Base-by-base conservation (phyloP, 2,329 filamentous ascomycete species). In the Talaromyces sp. region DNA sequence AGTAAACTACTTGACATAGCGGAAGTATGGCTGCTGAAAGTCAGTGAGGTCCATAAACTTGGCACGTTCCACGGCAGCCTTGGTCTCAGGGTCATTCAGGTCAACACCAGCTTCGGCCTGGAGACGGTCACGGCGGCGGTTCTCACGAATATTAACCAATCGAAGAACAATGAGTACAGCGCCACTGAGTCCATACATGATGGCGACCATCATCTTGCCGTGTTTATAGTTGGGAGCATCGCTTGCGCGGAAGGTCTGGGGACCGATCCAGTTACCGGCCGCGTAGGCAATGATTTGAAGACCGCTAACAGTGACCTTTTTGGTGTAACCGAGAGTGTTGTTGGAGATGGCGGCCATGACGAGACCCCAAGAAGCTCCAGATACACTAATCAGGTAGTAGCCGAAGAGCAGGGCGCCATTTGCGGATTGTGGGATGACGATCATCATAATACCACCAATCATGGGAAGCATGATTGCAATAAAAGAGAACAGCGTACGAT, bases 241-340 rank as follows among this genome's bases (percentile, higher is more conserved):
- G 10, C 65, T 64, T 13, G 69, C 63, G 19, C 68, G 67, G 63
- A 76, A 77, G 0, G 73, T 75, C 58, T 76, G 73, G 4, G 75
- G 74, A 1, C 74, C 74, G 27, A 77, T 74, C n/a, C 75, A 64
- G 60, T 76, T 77, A 1, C 73, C 74, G 0, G 70, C 69, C 10
- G 70, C 70, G 57, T 73, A 77, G 4, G 70, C 74, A n/a, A 77
- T 66, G 24, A 69, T 70, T 8, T 74, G 66, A 7, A 73, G 66
- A 51, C 67, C 69, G 56, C 68, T 72, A 1, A 71, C 65, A 7
- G 73, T 65, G 17, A 65, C 67, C 58, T 76, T 75, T 64, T 76
- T 76, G 21, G 73, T 75, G 56, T 70, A 63, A 5, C 68, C 68
- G 11, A 68, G 61, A 0, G 65, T 67, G 57, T 70, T 70, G 49